Base-by-base conservation (phyloP, 116 monocot species). In the Trichopus zeylanicus region DNA sequence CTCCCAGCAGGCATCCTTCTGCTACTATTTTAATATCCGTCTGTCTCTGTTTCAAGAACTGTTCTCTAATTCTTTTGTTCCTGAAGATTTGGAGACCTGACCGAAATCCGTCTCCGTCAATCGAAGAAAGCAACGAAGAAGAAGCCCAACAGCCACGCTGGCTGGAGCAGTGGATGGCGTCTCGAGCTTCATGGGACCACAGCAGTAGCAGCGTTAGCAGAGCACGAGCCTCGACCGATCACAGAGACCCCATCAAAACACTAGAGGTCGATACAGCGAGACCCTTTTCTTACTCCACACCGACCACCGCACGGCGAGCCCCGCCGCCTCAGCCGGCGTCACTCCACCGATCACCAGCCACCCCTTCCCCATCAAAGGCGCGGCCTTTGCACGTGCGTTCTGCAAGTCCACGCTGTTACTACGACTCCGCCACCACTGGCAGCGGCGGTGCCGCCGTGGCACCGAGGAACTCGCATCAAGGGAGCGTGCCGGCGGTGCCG, bases 101-200 rank as follows among this genome's bases (percentile, higher is more conserved):
- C 12, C 57, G 65, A 65, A 84, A 81, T 26, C 67, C 67, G 13
- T 75, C 81, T 20, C 29, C 75, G 32, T 68, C 78, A 13, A 42
- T 73, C 23, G 82, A 71, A 2, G 71, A 83, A 33, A 80, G 81
- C 56, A 61, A 21, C 18, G 86, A 79, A 4, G 70, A 63, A 12
- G 48, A 22, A 7, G 54, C 25, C 9, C 28, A 29, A 13, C 70
- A 76, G 6, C 65, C 79, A 26, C 56, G 65, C 46, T 83, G 86
- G 86, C 75, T 78, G 55, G 86, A 95, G 48, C 72, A 86, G 3
- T 86, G 81, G 83, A 79, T 86, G n/a, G 81, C 89, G 0, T 83
- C 95, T 9, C 61, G 89, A 34, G 37, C 78, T 8, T 86, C 89
- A 2, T 83, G 77, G 46, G 92, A 92, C 59, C 78, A 67, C 64